Evolutionary conservation across 2,329 filamentous ascomycete species (phyloP).

Genomic region (Colletotrichum sidae): DNA sequence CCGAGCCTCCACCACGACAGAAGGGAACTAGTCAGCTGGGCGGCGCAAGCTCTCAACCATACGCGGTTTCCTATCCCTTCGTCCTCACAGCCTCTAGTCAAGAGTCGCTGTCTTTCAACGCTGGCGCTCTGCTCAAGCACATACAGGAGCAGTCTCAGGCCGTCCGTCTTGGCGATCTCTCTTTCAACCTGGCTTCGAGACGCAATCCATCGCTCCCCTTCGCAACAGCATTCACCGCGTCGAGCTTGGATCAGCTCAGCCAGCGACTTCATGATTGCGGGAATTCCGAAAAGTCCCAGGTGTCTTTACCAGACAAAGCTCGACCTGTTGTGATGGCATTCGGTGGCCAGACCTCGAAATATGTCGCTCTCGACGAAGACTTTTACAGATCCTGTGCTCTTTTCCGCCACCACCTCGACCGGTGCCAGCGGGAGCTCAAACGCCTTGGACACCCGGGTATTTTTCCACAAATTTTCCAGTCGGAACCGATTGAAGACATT

Average conservation of each 20-base stretch:
- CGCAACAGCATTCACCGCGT: not conserved
- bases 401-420: constrained; percentile 45
- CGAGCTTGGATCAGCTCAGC: not conserved
- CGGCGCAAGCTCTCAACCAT: not conserved
- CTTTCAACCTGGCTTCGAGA: constrained; percentile 5
- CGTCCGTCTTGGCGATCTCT: not conserved
- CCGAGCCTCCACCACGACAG: not conserved
- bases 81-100: not conserved
- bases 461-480: constrained; percentile 45
- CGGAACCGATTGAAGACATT: constrained; percentile 42
- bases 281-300: not conserved
- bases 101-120: not conserved
- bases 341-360: constrained; percentile 48
- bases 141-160: not conserved
- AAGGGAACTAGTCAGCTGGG: not conserved
- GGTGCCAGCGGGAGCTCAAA: constrained; percentile 45
- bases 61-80: not conserved
- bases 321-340: constrained; percentile 49
- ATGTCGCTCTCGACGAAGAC: not conserved
- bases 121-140: not conserved
- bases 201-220: constrained; percentile 1
- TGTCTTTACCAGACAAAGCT: not conserved
- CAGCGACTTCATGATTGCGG: not conserved
- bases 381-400: constrained; percentile 40
- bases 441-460: constrained; percentile 45